phyloP scores from a whole-genome alignment of 352 stramenopile species.

The Phytophthora citrophthora region DNA sequence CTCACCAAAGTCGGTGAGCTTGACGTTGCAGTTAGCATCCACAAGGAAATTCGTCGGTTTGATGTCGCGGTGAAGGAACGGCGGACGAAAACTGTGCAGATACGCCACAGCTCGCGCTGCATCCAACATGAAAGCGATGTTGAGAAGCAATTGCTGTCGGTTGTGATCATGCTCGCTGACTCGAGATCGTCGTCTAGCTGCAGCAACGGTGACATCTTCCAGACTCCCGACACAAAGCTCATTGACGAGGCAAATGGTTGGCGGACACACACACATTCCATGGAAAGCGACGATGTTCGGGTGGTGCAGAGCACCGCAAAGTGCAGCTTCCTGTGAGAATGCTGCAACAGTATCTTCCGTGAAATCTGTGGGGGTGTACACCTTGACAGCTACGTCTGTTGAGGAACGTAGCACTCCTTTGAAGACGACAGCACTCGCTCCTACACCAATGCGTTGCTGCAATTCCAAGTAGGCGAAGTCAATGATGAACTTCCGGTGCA shows the following conservation, averaged over 20 bases:
- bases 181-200: conserved; percentile 32
- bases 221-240: conserved; percentile 72
- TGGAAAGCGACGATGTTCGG: conserved; percentile 74
- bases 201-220: conserved; percentile 56
- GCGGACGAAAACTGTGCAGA: conserved; percentile 73
- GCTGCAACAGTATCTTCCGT: conserved; percentile 60
- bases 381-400: conserved; percentile 67
- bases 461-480: conserved; percentile 72
- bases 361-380: conserved; percentile 71
- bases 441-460: conserved; percentile 56
- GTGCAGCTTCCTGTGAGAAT: conserved; percentile 66
- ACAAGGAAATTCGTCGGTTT: conserved; percentile 82
- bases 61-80: conserved; percentile 82
- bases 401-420: conserved; percentile 52
- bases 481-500: conserved; percentile 79
- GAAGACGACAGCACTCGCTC: conserved; percentile 58
- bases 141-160: conserved; percentile 63
- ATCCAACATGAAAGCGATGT: conserved; percentile 70
- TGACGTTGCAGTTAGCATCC: conserved; percentile 58
- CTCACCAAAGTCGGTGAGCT: conserved; percentile 80
- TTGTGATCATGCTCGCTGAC: conserved; percentile 39
- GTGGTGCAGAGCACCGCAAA: conserved; percentile 63
- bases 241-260: conserved; percentile 71
- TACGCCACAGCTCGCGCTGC: conserved; percentile 72
- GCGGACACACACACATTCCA: conserved; percentile 67